These are phyloP conservation scores for Lipomyces sp. DNA, from an alignment of 805 yeast species.

Conservation along the genomic window DNA sequence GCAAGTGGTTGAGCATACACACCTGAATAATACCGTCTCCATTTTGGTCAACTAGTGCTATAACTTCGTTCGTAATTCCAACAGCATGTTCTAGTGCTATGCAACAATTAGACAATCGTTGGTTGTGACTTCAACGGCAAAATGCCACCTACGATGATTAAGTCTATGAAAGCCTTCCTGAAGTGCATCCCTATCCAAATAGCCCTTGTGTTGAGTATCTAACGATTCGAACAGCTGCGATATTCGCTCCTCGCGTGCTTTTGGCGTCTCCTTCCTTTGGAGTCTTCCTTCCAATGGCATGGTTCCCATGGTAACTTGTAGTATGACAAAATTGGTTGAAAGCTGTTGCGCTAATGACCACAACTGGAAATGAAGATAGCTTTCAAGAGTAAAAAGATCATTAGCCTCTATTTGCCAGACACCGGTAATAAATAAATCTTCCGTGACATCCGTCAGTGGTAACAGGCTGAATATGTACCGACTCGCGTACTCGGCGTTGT, in stretches of 20 bases:
- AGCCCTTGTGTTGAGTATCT: slow-evolving; percentile 50
- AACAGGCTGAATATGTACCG: no score
- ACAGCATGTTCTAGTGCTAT: slow-evolving; percentile 35
- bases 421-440: no score
- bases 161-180: slow-evolving; percentile 49
- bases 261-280: slow-evolving; percentile 11
- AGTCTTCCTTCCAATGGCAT: not conserved
- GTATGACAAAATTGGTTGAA: not conserved
- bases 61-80: slow-evolving; percentile 25
- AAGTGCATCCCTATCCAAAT: slow-evolving; percentile 48
- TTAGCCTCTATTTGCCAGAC: no score
- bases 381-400: no score
- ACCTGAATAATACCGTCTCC: slow-evolving; percentile 35
- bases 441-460: no score
- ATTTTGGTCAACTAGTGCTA: slow-evolving; percentile 25
- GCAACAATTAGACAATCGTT: slow-evolving; percentile 44
- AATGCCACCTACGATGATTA: slow-evolving; percentile 59
- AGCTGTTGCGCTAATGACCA: not conserved
- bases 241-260: slow-evolving; percentile 46
- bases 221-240: slow-evolving; percentile 51
- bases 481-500: no score
- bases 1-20: not conserved
- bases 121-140: slow-evolving; percentile 58
- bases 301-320: not conserved
- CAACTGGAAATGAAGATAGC: not conserved